These are phyloP conservation scores for Paraurostyla sp. DNA, from an alignment of 73 alveolate genomes.

Conservation along the genomic window DNA sequence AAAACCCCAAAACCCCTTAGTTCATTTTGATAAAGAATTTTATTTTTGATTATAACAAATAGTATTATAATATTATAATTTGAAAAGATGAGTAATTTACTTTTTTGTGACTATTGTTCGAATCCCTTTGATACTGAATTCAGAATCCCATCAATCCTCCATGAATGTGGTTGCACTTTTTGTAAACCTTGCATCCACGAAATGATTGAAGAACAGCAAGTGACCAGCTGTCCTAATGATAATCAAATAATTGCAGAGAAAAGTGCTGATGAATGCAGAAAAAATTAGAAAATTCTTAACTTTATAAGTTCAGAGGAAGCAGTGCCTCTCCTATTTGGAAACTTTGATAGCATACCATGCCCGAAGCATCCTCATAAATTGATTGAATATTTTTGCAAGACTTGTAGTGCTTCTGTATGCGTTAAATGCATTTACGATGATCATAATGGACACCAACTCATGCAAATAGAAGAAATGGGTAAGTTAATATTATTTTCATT, in stretches of 20 bases:
- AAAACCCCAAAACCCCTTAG: too few species aligned
- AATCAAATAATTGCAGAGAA: slow-evolving; percentile 25
- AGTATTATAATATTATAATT: not conserved
- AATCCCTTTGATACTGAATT: slow-evolving; percentile 49
- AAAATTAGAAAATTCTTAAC: slow-evolving; percentile 45
- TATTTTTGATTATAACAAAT: too few species aligned
- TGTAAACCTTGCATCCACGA: slow-evolving; percentile 44
- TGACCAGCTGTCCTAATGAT: slow-evolving; percentile 40
- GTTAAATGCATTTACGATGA: slow-evolving; percentile 88
- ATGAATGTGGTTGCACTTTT: slow-evolving; percentile 60
- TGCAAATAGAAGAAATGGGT: slow-evolving; percentile 87
- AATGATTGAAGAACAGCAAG: slow-evolving; percentile 28
- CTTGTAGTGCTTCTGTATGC: slow-evolving; percentile 82
- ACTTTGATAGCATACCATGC: slow-evolving; percentile 68
- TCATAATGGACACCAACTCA: slow-evolving; percentile 89
- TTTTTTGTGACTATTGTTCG: slow-evolving; percentile 54
- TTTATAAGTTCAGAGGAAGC: slow-evolving; percentile 49
- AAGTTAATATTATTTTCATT: not conserved
- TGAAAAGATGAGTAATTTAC: slow-evolving; percentile 36
- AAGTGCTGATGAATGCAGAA: slow-evolving; percentile 53
- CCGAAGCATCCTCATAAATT: slow-evolving; percentile 81
- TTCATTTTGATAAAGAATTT: too few species aligned
- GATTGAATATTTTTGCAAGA: slow-evolving; percentile 88
- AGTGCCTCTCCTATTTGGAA: slow-evolving; percentile 53
- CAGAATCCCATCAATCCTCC: slow-evolving; percentile 45